Evolutionary conservation across 768 basidiomycete species (phyloP).

Genomic region (Naematelia encephala): DNA sequence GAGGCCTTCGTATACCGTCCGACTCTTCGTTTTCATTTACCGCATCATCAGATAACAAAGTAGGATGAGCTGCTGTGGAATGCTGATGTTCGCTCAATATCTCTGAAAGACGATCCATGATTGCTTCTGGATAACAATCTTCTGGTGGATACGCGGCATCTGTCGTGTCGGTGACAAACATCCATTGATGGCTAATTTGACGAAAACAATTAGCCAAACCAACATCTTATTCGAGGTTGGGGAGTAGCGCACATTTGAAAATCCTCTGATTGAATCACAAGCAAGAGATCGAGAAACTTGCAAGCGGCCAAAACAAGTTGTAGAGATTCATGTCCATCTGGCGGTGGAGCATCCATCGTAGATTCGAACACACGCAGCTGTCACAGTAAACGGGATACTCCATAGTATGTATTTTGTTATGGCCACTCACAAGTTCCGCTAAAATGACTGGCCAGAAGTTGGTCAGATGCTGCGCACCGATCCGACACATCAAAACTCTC

Average conservation of each 20-base stretch:
- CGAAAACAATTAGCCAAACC: conserved; percentile 7
- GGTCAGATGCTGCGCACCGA: conserved; percentile 83
- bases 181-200: conserved; percentile 81
- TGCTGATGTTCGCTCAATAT: conserved; percentile 58
- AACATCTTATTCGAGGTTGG: not conserved
- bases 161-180: conserved; percentile 95
- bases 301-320: conserved; percentile 79
- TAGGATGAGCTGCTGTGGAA: too few species aligned
- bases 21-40: conserved; percentile 1
- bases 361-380: conserved; percentile 80
- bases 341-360: conserved; percentile 65
- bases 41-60: not conserved
- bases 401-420: not conserved
- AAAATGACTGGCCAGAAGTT: conserved; percentile 96
- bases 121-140: conserved; percentile 70
- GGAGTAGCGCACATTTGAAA: conserved; percentile 75
- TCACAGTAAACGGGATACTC: not conserved
- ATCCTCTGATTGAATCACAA: conserved; percentile 90
- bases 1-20: conserved; percentile 63
- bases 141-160: conserved; percentile 89
- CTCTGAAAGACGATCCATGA: conserved; percentile 87
- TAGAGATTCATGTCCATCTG: conserved; percentile 79
- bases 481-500: conserved; percentile 80
- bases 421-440: conserved; percentile 71
- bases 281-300: conserved; percentile 89